Conservation (phyloP, 2,329 filamentous ascomycete genomes). For the Exophiala xenobiotica region DNA sequence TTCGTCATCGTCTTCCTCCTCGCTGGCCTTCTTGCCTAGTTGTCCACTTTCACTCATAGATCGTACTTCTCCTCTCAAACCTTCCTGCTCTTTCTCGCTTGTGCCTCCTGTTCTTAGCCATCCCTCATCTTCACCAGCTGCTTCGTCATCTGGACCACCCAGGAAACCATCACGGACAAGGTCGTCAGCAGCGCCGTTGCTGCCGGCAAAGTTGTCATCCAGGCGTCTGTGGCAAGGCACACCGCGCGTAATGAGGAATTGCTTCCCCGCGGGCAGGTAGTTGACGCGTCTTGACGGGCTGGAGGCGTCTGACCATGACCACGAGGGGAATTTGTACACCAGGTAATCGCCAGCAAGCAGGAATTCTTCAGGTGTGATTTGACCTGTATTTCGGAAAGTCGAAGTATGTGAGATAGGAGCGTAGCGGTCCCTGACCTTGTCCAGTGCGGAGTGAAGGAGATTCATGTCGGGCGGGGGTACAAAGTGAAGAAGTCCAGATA, state of each 20-base stretch:
- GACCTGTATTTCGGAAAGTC: constrained; percentile 87
- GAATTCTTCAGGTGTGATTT: constrained; percentile 98
- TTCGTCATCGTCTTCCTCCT: constrained; percentile 70
- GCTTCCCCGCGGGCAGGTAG: constrained; percentile 84
- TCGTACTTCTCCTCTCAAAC: constrained; percentile 75
- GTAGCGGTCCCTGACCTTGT: constrained; percentile 86
- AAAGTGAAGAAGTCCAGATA: too few relatives aligned
- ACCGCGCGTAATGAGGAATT: constrained; percentile 91
- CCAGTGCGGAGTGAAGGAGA: constrained; percentile 87
- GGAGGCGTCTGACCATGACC: constrained; percentile 92
- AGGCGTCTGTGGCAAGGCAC: constrained; percentile 90
- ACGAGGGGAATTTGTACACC: constrained; percentile 98
- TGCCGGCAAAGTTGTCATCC: constrained; percentile 88
- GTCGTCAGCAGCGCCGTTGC: constrained; percentile 81
- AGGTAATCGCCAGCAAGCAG: constrained; percentile 93
- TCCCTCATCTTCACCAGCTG: constrained; percentile 68
- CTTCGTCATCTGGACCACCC: constrained; percentile 47
- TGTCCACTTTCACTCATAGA: constrained; percentile 89
- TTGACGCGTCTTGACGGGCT: constrained; percentile 72
- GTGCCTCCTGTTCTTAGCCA: constrained; percentile 87
- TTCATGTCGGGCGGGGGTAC: too few relatives aligned
- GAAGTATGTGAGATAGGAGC: constrained; percentile 86
- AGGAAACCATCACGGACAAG: constrained; percentile 76
- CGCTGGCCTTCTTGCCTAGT: constrained; percentile 69
- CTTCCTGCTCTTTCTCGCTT: constrained; percentile 60